phyloP scores from a whole-genome alignment of 202 grass and related monocot species.

The Sporobolus alterniflorus region DNA sequence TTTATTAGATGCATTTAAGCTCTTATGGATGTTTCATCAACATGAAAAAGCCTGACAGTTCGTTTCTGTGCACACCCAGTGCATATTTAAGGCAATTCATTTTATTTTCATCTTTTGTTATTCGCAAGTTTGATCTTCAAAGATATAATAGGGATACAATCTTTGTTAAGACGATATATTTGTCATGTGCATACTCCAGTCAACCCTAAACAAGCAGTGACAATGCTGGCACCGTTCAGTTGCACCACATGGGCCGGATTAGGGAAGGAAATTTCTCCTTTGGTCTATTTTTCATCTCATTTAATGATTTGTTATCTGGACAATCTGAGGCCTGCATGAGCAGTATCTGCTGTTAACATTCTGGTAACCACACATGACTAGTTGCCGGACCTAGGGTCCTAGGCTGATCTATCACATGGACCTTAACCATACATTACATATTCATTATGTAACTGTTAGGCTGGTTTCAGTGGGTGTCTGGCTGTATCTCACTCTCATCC shows the following conservation, averaged over 20 bases:
- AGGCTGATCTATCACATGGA: background rate
- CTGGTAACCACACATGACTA: background rate
- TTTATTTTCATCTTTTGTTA: constrained; percentile 2
- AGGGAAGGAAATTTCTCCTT: background rate
- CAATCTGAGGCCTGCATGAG: background rate
- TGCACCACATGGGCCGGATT: background rate
- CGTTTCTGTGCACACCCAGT: background rate
- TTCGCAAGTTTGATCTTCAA: background rate
- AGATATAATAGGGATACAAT: background rate
- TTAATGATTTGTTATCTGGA: background rate
- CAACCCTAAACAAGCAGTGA: background rate
- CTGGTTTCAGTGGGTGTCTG: no score
- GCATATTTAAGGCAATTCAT: background rate
- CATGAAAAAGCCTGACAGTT: background rate
- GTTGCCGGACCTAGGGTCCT: background rate
- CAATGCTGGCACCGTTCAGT: background rate
- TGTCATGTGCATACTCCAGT: background rate
- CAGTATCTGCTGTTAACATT: background rate
- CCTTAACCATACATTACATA: background rate
- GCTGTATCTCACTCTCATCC: no score
- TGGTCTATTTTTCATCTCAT: background rate
- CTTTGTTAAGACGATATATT: background rate
- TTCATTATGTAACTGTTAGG: background rate
- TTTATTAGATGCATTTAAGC: background rate
- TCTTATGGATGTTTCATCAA: background rate